Evolutionary conservation across 164 flowering plant species (phyloP).

Genomic region (Stephania cephalantha): DNA sequence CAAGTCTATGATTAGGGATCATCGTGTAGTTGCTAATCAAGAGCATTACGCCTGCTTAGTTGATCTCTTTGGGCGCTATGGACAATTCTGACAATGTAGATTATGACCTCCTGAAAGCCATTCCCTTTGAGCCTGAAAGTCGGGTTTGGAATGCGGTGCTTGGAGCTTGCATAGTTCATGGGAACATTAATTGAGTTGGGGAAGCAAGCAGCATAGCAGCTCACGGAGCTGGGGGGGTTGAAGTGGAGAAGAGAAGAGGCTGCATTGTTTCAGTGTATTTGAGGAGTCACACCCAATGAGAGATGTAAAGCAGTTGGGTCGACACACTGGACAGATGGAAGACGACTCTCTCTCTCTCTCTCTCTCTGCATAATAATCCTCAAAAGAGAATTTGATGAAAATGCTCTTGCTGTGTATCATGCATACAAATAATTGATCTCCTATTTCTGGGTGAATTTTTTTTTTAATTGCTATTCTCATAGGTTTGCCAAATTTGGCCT

Average conservation of each 20-base stretch:
- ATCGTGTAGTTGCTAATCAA: conserved; percentile 42
- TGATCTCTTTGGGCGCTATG: conserved; percentile 62
- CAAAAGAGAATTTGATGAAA: too few species aligned
- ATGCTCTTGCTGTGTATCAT: too few species aligned
- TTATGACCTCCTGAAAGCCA: conserved; percentile 29
- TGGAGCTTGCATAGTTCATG: conserved; percentile 53
- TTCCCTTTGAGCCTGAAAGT: conserved; percentile 43
- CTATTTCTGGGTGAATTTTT: too few species aligned
- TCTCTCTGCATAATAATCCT: too few species aligned
- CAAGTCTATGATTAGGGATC: conserved; percentile 34
- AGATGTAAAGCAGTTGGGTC: conserved; percentile 35
- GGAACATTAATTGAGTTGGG: conserved; percentile 51
- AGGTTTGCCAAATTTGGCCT: too few species aligned
- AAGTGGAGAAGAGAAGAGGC: conserved; percentile 35
- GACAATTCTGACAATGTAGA: conserved; percentile 35
- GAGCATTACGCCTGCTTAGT: conserved; percentile 68
- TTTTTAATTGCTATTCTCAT: too few species aligned
- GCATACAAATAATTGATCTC: too few species aligned
- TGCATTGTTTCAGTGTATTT: conserved; percentile 34
- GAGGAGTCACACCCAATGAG: conserved; percentile 38
- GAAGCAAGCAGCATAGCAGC: conserved; percentile 40
- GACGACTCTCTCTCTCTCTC: conserved; percentile 12
- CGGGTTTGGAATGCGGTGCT: conserved; percentile 57
- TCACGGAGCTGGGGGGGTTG: conserved; percentile 56
- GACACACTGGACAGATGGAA: conserved; percentile 25